phyloP scores from a whole-genome alignment of 1,139 yeast species.

The Saccharomyces hybrid region DNA sequence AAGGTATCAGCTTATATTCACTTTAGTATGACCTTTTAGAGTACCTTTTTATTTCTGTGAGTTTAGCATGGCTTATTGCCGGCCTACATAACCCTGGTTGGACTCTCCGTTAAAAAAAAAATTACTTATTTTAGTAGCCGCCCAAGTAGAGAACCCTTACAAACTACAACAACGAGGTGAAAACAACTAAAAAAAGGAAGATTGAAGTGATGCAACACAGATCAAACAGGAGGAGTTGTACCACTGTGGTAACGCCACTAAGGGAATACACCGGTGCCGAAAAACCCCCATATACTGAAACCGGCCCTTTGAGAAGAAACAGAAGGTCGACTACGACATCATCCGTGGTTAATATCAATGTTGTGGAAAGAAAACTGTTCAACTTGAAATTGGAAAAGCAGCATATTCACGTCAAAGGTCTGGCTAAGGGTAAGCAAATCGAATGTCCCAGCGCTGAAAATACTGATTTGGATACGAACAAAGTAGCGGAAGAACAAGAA shows the following conservation, averaged over 20 bases:
- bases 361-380: not conserved
- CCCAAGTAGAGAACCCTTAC: not conserved
- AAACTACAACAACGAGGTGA: constrained; percentile 19
- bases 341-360: not conserved
- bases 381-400: not conserved
- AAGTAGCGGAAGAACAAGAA: not conserved
- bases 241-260: not conserved
- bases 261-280: constrained; percentile 30
- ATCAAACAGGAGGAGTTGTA: not conserved
- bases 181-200: constrained; percentile 33
- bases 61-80: too few relatives aligned
- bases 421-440: not conserved
- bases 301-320: not conserved
- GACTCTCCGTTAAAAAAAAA: constrained; percentile 12
- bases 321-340: not conserved
- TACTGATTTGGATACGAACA: not conserved
- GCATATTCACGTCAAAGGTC: not conserved
- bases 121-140: constrained; percentile 14
- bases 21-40: too few relatives aligned
- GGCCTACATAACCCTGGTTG: constrained; percentile 2
- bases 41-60: too few relatives aligned
- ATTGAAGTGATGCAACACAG: not conserved
- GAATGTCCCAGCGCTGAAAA: not conserved
- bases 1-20: too few relatives aligned
- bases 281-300: not conserved